Conservation (phyloP, 1,284 basidiomycete genomes). For the Melampsora americana region DNA sequence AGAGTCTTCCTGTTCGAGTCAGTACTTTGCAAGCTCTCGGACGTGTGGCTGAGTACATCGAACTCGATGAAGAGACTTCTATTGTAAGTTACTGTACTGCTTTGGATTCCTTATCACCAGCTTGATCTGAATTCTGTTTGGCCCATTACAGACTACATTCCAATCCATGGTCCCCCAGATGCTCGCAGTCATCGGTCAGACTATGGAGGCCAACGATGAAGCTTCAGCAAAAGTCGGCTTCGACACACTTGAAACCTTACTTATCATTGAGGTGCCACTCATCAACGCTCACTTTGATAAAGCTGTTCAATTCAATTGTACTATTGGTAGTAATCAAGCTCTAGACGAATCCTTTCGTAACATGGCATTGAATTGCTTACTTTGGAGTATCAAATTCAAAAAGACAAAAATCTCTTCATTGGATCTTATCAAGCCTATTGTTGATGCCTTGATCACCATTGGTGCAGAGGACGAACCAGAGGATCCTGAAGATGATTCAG, state of each 20-base stretch:
- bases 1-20: slow-evolving; percentile 84
- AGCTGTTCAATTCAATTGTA: slow-evolving; percentile 83
- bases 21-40: slow-evolving; percentile 87
- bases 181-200: slow-evolving; percentile 83
- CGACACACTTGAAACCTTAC: slow-evolving; percentile 91
- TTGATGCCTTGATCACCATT: slow-evolving; percentile 89
- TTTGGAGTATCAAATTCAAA: slow-evolving; percentile 97
- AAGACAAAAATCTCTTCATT: slow-evolving; percentile 90
- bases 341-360: slow-evolving; percentile 80
- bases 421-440: slow-evolving; percentile 77
- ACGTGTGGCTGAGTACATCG: slow-evolving; percentile 89
- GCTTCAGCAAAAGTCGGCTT: slow-evolving; percentile 81
- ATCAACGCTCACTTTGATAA: slow-evolving; percentile 83
- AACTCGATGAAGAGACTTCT: slow-evolving; percentile 78
- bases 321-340: slow-evolving; percentile 73
- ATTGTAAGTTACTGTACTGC: slow-evolving; percentile 62
- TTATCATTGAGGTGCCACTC: slow-evolving; percentile 90
- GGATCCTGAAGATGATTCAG: slow-evolving; percentile 81
- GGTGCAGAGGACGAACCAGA: slow-evolving; percentile 83
- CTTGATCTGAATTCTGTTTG: neutral
- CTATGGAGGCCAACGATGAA: slow-evolving; percentile 77
- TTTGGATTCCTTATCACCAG: neutral
- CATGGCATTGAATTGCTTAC: slow-evolving; percentile 87
- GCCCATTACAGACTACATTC: slow-evolving; percentile 67
- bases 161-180: slow-evolving; percentile 84